These are phyloP conservation scores for Penicillium herquei DNA, from an alignment of 495 filamentous ascomycete species.

Conservation along the genomic window DNA sequence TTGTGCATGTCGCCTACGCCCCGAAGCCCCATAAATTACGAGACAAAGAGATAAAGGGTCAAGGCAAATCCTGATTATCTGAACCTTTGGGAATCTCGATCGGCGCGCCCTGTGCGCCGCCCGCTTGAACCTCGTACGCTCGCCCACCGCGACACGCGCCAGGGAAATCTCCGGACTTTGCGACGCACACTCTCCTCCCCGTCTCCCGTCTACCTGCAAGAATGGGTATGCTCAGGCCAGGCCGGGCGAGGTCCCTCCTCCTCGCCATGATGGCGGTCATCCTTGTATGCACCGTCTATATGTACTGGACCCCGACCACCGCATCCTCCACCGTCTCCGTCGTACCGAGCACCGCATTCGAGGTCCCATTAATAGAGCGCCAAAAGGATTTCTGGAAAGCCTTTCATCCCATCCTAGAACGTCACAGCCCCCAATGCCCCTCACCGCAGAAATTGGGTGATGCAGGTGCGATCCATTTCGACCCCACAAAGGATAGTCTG, in stretches of 20 bases:
- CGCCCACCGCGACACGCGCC: background rate
- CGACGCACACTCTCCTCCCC: background rate
- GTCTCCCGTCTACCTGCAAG: background rate
- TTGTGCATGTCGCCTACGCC: background rate
- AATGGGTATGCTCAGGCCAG: constrained; percentile 34
- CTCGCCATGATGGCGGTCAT: constrained; percentile 29
- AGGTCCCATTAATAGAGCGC: constrained; percentile 36
- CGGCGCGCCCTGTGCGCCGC: constrained; percentile 25
- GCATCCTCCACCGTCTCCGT: constrained; percentile 34
- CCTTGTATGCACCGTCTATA: constrained; percentile 38
- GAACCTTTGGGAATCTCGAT: constrained; percentile 8
- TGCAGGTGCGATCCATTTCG: constrained; percentile 27
- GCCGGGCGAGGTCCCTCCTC: constrained; percentile 31
- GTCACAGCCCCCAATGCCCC: constrained; percentile 31
- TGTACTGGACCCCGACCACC: constrained; percentile 37
- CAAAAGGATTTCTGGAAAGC: constrained; percentile 42
- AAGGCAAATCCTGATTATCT: constrained; percentile 2
- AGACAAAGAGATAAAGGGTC: background rate
- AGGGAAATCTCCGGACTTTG: background rate
- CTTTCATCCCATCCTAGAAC: constrained; percentile 34
- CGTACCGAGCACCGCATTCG: constrained; percentile 38
- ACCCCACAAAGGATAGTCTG: constrained; percentile 28
- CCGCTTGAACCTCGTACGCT: constrained; percentile 9
- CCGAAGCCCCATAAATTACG: background rate
- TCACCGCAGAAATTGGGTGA: constrained; percentile 26